phyloP scores from a whole-genome alignment of 2,329 filamentous ascomycete genomes.

The Stagonosporopsis rhizophila region DNA sequence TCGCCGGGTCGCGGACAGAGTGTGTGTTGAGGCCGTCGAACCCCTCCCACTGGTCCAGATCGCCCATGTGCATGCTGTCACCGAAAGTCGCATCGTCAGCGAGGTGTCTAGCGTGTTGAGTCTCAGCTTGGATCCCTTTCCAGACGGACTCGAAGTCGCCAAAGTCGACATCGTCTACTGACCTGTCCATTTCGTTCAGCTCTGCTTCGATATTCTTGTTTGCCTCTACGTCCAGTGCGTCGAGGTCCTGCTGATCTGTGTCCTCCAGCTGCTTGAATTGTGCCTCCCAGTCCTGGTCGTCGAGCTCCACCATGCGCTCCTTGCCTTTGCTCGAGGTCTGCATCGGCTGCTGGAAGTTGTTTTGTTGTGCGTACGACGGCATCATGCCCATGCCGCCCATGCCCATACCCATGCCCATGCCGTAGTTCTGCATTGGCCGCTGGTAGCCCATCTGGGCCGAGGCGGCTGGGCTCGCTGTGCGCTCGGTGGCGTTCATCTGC shows the following conservation, averaged over 20 bases:
- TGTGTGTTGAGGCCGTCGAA: constrained; percentile 76
- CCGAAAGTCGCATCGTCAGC: constrained; percentile 70
- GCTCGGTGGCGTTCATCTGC: constrained; percentile 64
- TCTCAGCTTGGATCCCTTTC: constrained; percentile 81
- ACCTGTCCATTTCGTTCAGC: constrained; percentile 87
- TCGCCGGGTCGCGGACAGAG: constrained; percentile 72
- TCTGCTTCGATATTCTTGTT: constrained; percentile 82
- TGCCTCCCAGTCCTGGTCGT: constrained; percentile 93
- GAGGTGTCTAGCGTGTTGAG: constrained; percentile 72
- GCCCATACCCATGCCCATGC: constrained; percentile 56
- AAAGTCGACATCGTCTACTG: constrained; percentile 77
- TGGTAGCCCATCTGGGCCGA: constrained; percentile 59
- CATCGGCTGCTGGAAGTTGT: constrained; percentile 54
- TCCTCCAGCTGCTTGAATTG: constrained; percentile 91
- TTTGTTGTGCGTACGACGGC: constrained; percentile 52
- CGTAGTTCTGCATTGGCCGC: constrained; percentile 55
- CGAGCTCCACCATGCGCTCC: constrained; percentile 81
- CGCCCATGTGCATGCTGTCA: constrained; percentile 68
- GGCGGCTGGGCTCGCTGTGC: constrained; percentile 66
- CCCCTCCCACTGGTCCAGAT: constrained; percentile 80
- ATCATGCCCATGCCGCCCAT: constrained; percentile 62
- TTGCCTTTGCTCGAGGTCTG: constrained; percentile 77
- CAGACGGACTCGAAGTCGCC: constrained; percentile 93
- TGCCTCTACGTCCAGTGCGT: constrained; percentile 66
- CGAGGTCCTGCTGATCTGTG: constrained; percentile 60